These are phyloP conservation scores for Chrysosporium keratinophilum DNA, from an alignment of 2,329 filamentous ascomycete species.

Conservation along the genomic window DNA sequence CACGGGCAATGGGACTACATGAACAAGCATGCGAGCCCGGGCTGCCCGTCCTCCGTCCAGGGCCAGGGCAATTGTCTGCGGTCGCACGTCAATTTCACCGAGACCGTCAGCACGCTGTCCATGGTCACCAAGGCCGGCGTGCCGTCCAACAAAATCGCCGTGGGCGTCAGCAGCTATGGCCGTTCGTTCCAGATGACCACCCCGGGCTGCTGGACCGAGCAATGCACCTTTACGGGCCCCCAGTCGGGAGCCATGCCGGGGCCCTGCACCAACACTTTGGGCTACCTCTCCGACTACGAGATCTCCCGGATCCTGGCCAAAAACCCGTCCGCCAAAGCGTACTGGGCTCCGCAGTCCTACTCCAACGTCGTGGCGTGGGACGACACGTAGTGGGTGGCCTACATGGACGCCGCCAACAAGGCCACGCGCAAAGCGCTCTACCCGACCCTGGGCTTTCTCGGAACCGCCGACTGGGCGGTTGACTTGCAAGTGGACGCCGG, in stretches of 20 bases:
- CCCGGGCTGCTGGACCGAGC: slow-evolving; percentile 22
- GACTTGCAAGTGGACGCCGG: slow-evolving; percentile 16
- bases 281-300: slow-evolving; percentile 34
- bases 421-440: slow-evolving; percentile 12
- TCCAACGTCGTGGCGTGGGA: slow-evolving; percentile 7
- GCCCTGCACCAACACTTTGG: slow-evolving; percentile 29
- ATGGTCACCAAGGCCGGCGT: slow-evolving; percentile 34
- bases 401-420: slow-evolving; percentile 18
- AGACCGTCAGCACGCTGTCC: slow-evolving; percentile 25
- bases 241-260: slow-evolving; percentile 25
- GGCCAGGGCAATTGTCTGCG: slow-evolving; percentile 26
- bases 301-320: slow-evolving; percentile 26
- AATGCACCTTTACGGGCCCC: slow-evolving; percentile 28
- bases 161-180: slow-evolving; percentile 30
- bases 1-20: slow-evolving; percentile 21
- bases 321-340: slow-evolving; percentile 7
- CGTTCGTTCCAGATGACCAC: slow-evolving; percentile 27
- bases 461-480: slow-evolving; percentile 23
- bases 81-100: slow-evolving; percentile 33
- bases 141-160: slow-evolving; percentile 23
- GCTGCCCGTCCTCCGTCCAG: slow-evolving; percentile 17
- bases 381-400: slow-evolving; percentile 7
- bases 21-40: slow-evolving; percentile 23
- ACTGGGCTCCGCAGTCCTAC: slow-evolving; percentile 20
- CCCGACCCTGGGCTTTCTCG: slow-evolving; percentile 18